Evolutionary conservation across 2,329 filamentous ascomycete genomes (phyloP), one percentile per base, ranked within the genome.

Genomic region (Neurospora sp.): DNA sequence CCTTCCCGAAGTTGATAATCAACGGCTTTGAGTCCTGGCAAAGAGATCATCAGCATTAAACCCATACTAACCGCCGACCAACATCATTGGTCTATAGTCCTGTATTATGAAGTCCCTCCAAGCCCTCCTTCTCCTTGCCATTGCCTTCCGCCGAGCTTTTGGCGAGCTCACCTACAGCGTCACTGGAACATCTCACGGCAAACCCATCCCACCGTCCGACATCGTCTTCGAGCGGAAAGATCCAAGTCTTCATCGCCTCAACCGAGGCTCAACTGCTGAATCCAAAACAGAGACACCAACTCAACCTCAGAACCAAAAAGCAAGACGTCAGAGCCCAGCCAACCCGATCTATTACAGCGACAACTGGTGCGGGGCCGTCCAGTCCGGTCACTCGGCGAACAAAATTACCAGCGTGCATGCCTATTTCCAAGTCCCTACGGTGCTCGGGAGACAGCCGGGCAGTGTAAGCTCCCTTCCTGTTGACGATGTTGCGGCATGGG

Each of bases 401-500:
- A 70, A 67, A 4, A 69, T 77, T 69, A 66, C 39, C 66, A 75
- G 71, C 40, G 73, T 76, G 17, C 73, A 73, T 38, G 76, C 74
- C 38, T 76, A 73, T 58, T 76, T 78, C 68, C 74, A 72, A 11
- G 76, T 75, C 15, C 78, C 77, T 40, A 40, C 39, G 13, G 72
- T 73, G 38, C 71, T 77, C 67, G 71, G 38, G 38, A 68, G 76
- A 36, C 72, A 75, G 58, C 70, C 73, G 1, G 67, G 69, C 13
- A 36, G 39, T 40, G 39, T 40, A 15, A 15, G 39, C 39, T 40
- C 52, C 3, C 68, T 68, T 38, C 70, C 72, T 4, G 71, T 72
- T 40, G 76, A 79, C 68, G 76, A 73, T 66, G 76, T 75, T 6
- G 74, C 76, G 1, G 76, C 77, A 11, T 78, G 77, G 78, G 74